Evolutionary conservation across 768 basidiomycete genomes (phyloP).

Genomic region (Serendipita sp.): DNA sequence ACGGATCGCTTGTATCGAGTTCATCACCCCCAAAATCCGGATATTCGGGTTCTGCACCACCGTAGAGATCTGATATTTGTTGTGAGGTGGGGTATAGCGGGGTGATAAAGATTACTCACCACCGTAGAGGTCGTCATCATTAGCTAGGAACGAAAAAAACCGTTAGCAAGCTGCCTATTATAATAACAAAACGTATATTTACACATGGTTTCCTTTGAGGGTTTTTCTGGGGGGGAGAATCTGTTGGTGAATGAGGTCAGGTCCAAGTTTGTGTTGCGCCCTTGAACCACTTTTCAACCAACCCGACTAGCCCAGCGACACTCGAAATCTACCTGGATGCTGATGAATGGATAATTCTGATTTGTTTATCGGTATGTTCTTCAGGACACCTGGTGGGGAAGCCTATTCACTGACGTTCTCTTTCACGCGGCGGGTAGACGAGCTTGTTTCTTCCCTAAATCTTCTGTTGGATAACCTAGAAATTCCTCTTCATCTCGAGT

Average conservation of each 20-base stretch:
- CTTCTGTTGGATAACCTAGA: not conserved
- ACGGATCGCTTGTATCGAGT: slow-evolving; percentile 18
- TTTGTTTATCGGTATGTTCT: not conserved
- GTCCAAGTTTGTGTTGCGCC: slow-evolving; percentile 3
- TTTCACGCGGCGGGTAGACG: not conserved
- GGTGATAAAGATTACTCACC: slow-evolving; percentile 30
- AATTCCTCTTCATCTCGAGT: slow-evolving; percentile 21
- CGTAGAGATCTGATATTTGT: slow-evolving; percentile 46
- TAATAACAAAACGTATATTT: not conserved
- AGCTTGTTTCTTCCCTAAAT: not conserved
- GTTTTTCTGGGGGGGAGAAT: not conserved
- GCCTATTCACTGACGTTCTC: not conserved
- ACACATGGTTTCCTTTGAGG: not conserved
- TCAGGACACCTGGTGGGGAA: not conserved
- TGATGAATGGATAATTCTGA: not conserved
- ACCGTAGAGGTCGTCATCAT: slow-evolving; percentile 81
- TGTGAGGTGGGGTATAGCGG: not conserved
- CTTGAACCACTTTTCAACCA: not conserved
- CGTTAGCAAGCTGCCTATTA: not conserved
- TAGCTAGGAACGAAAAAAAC: slow-evolving; percentile 41
- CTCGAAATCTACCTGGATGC: not conserved
- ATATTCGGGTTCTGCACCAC: slow-evolving; percentile 44
- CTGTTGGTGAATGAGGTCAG: not conserved
- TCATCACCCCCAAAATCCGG: slow-evolving; percentile 29
- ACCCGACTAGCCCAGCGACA: not conserved